Base-by-base conservation (phyloP, 345 rosid species). In the Hirschfeldia incana region DNA sequence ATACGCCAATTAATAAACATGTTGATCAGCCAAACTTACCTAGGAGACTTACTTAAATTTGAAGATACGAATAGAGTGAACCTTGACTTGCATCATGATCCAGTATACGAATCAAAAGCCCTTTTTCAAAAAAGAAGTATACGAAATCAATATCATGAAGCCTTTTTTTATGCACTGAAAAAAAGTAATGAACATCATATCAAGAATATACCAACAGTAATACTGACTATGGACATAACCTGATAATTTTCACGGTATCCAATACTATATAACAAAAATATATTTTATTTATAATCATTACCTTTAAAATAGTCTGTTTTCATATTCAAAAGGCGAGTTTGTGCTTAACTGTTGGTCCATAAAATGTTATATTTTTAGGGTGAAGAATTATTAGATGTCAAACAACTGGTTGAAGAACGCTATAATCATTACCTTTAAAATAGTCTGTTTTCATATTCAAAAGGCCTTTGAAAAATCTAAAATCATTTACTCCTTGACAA, bases 161-260 rank as follows among this genome's bases (percentile, higher is more conserved):
- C 59, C 70, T 73, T 61, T 79, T 79, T 74, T 74, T 49, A 74
- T 67, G 68, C 82, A 68, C 82, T 68, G 82, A 58, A 79, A 79
- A 79, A 29, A 68, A 72, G 69, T 73, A 74, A 73, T 49, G 44
- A 73, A 59, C 77, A 73, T 59, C 67, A 46, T 78, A 73, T 79
- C 65, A 79, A 79, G 73, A 79, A 74, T 55, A 74, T 55, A 73
- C 27, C 82, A 73, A 60, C 67, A 66, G 57, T 55, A 72, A 79
- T 79, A 59, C 12, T 59, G 69, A 73, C 65, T 67, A 60, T 67
- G 74, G 82, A 79, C 74, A 79, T 73, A 73, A 73, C 77, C 72
- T 67, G 78, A 79, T 73, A 36, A 68, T 49, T 11, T 73, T 79
- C 78, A 74, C 82, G 59, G 65, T 73, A 61, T 16, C 78, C 82